Evolutionary conservation across 257 asterid species (phyloP), one percentile per base, ranked within the genome.

Genomic region (Henckelia pumila): DNA sequence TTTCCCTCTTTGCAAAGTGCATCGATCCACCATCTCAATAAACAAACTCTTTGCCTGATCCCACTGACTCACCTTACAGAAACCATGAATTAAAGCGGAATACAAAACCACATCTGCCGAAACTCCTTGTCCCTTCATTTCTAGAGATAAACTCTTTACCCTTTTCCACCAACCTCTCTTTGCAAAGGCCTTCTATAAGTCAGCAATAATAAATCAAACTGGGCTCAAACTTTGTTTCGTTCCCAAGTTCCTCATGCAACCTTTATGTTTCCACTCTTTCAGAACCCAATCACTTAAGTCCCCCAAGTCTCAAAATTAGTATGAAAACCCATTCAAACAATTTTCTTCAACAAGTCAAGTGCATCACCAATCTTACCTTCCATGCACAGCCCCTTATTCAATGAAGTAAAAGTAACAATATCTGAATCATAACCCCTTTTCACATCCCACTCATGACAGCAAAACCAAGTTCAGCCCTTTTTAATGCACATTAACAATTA

Each of bases 1-100:
- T 77, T 84, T 1, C 95, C 82, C 23, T 81, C 88, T 79, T 80
- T 88, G 75, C 91, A 88, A 16, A 88, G 91, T 2, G 79, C 80
- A 67, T 78, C 79, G 70, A 79, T 91, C 91, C 62, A 91, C 71
- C 97, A 84, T 88, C 40, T 59, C 68, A 63, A 74, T 66, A 73
- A 90, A 86, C 30, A 81, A 59, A 71, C 47, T 78, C 71, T 79
- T 88, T 14, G 78, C 97, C 63, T 72, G 69, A 77, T 79, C 89
- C 87, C 88, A 80, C 29, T 81, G 73, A n/a, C 88, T 85, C 1
- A 47, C 71, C 21, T 26, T 59, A 61, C 88, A 86, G 5, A 86
- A 70, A 64, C 96, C 97, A 60, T 82, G 80, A 71, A 88, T 80
- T 59, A 91, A 57, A 4, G 66, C 24, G 19, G 79, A 61, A 70